These are phyloP conservation scores for Echinochloa phyllopogon DNA, from an alignment of 176 grass and related monocot species.

Conservation along the genomic window DNA sequence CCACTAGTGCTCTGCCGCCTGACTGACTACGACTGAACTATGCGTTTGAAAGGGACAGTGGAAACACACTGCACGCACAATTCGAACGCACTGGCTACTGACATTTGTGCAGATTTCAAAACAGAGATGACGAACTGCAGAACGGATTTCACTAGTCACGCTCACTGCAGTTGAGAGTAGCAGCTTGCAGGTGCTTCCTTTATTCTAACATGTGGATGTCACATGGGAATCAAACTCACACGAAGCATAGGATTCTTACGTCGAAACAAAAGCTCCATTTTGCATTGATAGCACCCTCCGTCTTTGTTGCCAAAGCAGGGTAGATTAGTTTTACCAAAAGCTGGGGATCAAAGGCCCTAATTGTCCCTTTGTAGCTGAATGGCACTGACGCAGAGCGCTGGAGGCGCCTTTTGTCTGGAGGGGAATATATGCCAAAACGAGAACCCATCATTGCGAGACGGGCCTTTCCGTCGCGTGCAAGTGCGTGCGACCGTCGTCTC, in stretches of 20 bases:
- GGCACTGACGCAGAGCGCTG: not conserved
- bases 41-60: not conserved
- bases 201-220: slow-evolving; percentile 25
- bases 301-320: slow-evolving; percentile 53
- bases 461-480: slow-evolving; percentile 52
- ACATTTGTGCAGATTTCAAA: not conserved
- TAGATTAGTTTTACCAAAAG: slow-evolving; percentile 43
- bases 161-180: not conserved
- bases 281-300: not conserved
- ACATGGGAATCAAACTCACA: slow-evolving; percentile 50
- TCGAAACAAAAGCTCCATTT: slow-evolving; percentile 44
- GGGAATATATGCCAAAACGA: slow-evolving; percentile 63
- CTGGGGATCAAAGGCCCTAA: slow-evolving; percentile 58
- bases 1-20: not conserved
- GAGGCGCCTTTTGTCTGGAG: slow-evolving; percentile 38
- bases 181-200: not conserved
- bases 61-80: not conserved
- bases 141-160: not conserved
- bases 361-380: slow-evolving; percentile 47
- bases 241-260: slow-evolving; percentile 48
- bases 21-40: not conserved
- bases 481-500: slow-evolving; percentile 28
- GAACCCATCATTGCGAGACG: slow-evolving; percentile 54
- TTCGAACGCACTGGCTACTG: not conserved
- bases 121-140: not conserved